Conservation (phyloP, 257 asterid species). For the Coffea eugenioides region DNA sequence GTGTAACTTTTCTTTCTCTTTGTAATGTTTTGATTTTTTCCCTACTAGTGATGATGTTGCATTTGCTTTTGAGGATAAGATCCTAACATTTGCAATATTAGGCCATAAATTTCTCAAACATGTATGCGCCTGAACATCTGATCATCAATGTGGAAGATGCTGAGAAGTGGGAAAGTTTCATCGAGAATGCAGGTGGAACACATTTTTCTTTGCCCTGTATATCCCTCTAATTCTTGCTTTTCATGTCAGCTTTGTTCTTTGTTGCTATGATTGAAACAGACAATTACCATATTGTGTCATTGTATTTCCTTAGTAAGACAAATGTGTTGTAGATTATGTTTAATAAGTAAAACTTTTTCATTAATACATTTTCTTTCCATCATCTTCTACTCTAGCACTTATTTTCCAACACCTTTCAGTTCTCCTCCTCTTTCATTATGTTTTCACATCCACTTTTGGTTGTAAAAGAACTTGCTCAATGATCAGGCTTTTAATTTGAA, state of each 20-base stretch:
- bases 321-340: no score
- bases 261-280: constrained; percentile 7
- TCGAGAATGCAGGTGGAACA: constrained; percentile 86
- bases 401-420: not conserved
- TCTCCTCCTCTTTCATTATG: no score
- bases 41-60: not conserved
- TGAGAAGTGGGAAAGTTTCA: constrained; percentile 85
- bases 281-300: not conserved
- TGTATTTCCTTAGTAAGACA: not conserved
- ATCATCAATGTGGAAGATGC: constrained; percentile 91
- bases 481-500: not conserved
- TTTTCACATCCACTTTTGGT: not conserved
- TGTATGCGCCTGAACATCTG: constrained; percentile 94
- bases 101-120: constrained; percentile 88
- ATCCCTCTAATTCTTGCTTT: not conserved
- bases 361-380: not conserved
- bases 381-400: not conserved
- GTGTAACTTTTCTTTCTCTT: not conserved
- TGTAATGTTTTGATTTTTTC: not conserved
- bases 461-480: not conserved
- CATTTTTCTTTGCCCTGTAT: not conserved
- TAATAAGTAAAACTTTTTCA: not conserved
- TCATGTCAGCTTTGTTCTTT: constrained; percentile 2
- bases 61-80: not conserved
- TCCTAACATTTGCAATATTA: constrained; percentile 22